Percentiles rank a stretch among this genome's conserved stretches.
phyloP scores from a whole-genome alignment of 805 yeast species.

The Monosporozyma siamensis region DNA sequence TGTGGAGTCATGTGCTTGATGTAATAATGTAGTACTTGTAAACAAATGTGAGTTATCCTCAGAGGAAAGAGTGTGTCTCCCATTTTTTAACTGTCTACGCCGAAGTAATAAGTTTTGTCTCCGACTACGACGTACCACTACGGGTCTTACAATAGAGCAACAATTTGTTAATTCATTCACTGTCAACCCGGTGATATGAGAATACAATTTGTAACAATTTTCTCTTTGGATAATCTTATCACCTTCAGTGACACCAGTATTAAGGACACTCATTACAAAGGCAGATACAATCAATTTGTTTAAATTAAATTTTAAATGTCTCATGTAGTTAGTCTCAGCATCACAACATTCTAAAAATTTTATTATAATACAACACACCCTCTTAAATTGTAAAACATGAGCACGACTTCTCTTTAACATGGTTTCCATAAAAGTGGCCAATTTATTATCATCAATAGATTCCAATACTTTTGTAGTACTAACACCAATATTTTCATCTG shows the following conservation, averaged over 20 bases:
- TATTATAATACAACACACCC: constrained; percentile 17
- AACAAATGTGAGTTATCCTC: neutral
- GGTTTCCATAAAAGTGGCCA: constrained; percentile 10
- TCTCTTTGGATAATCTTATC: constrained; percentile 12
- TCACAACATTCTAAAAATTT: constrained; percentile 19
- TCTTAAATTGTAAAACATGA: constrained; percentile 17
- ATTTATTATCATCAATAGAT: neutral
- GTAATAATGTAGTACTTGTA: neutral
- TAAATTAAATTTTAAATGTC: constrained; percentile 12
- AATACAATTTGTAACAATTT: constrained; percentile 9
- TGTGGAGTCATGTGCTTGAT: neutral
- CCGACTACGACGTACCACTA: constrained; percentile 14
- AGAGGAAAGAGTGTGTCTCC: neutral
- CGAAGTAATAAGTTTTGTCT: constrained; percentile 6
- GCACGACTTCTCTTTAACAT: constrained; percentile 14
- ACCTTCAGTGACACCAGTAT: constrained; percentile 7
- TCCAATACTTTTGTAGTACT: neutral
- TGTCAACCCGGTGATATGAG: constrained; percentile 18
- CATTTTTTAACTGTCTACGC: neutral
- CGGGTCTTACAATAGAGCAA: constrained; percentile 21
- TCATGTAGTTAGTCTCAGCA: constrained; percentile 16
- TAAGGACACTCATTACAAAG: constrained; percentile 17
- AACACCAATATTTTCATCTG: neutral
- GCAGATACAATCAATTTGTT: constrained; percentile 17
- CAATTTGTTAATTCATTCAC: constrained; percentile 17